These are phyloP conservation scores for Antarctomyces pellizariae DNA, from an alignment of 495 filamentous ascomycete genomes.

Conservation along the genomic window DNA sequence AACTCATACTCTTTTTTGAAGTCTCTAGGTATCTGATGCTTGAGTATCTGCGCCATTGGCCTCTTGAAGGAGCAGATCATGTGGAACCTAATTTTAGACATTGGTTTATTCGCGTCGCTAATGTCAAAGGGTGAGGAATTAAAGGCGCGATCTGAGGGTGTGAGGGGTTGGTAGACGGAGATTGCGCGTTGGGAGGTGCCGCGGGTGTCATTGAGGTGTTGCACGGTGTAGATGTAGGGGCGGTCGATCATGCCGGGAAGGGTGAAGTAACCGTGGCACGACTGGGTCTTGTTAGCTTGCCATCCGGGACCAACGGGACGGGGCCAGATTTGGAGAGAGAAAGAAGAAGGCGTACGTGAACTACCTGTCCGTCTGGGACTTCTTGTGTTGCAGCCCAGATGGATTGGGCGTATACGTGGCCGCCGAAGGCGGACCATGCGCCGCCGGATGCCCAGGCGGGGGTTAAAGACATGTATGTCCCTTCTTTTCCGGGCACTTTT, in stretches of 20 bases:
- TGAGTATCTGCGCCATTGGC: conserved; percentile 16
- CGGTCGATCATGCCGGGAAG: conserved; percentile 23
- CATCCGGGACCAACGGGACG: background rate
- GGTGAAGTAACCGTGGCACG: conserved; percentile 47
- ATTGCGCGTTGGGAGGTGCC: conserved; percentile 35
- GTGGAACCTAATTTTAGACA: conserved; percentile 31
- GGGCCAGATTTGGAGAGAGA: conserved; percentile 1
- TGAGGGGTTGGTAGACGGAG: conserved; percentile 25
- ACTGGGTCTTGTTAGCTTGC: conserved; percentile 16
- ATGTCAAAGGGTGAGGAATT: conserved; percentile 15
- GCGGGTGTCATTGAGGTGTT: conserved; percentile 27
- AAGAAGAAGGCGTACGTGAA: conserved; percentile 25
- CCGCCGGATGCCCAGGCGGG: too few species aligned
- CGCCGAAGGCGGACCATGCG: conserved; percentile 32
- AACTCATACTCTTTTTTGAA: conserved; percentile 16
- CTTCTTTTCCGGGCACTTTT: too few species aligned
- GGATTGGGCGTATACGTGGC: conserved; percentile 44
- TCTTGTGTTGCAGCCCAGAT: conserved; percentile 35
- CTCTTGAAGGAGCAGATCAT: conserved; percentile 39
- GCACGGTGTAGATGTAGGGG: conserved; percentile 36
- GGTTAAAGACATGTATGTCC: too few species aligned
- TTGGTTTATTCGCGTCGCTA: conserved; percentile 15
- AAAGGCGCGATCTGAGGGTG: too few species aligned
- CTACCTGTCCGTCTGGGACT: conserved; percentile 24
- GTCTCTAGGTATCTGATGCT: conserved; percentile 18